These are phyloP conservation scores for Selenicereus undatus DNA, from an alignment of 148 eudicot species.

Conservation along the genomic window DNA sequence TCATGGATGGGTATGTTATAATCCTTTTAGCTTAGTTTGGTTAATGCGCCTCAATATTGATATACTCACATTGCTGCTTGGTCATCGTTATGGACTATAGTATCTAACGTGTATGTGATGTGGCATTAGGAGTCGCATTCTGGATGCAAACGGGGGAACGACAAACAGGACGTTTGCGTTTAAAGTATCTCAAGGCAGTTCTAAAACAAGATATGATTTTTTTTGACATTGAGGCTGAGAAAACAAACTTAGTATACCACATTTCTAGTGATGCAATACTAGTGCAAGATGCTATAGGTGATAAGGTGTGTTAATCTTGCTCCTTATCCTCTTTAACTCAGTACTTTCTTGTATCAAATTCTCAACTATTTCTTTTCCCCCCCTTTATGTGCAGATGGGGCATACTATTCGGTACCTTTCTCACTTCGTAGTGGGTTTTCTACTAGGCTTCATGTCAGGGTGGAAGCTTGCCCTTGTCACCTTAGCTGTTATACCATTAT, in stretches of 20 bases:
- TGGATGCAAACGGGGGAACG: slow-evolving; percentile 72
- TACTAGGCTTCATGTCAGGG: slow-evolving; percentile 51
- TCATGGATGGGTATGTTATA: slow-evolving; percentile 62
- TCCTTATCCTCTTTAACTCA: not conserved
- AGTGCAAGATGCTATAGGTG: slow-evolving; percentile 64
- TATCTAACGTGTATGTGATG: not conserved
- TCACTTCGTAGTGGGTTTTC: slow-evolving; percentile 56
- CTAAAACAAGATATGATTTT: slow-evolving; percentile 41
- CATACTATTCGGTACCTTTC: slow-evolving; percentile 63
- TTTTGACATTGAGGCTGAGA: slow-evolving; percentile 50
- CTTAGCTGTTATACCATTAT: slow-evolving; percentile 59
- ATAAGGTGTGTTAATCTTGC: slow-evolving; percentile 36
- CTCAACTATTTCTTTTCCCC: too few species aligned
- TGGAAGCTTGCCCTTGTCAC: slow-evolving; percentile 76
- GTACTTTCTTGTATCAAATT: too few species aligned
- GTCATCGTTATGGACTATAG: not conserved
- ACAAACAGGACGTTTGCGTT: slow-evolving; percentile 43
- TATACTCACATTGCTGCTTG: not conserved
- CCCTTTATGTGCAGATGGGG: slow-evolving; percentile 49
- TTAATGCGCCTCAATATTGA: not conserved
- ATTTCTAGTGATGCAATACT: slow-evolving; percentile 58
- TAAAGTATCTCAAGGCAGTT: slow-evolving; percentile 45
- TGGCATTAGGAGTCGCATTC: slow-evolving; percentile 48
- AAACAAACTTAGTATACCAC: slow-evolving; percentile 36
- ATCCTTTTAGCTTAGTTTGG: not conserved